Base-by-base conservation (phyloP, 1,139 yeast genomes). In the Casaregolazyma suthepensis region DNA sequence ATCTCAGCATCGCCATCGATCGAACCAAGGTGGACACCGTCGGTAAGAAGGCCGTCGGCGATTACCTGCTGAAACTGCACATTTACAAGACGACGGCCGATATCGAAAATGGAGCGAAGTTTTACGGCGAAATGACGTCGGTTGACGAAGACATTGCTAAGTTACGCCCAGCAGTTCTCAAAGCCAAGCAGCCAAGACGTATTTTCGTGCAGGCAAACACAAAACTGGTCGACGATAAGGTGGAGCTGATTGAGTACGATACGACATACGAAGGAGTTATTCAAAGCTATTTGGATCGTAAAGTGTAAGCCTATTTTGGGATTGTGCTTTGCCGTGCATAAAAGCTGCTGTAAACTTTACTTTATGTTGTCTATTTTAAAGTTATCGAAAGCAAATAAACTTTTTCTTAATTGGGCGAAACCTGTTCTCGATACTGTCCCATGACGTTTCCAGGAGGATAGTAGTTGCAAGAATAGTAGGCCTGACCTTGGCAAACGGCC, bases 181-280 rank as follows among this genome's bases (percentile, higher is more conserved):
- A 74, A 52, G 85, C 87, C 67, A 87, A 88, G 71, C 74, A 83
- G 59, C 95, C 96, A 57, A 79, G 96, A 67, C 85, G 83, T 68
- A 94, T 87, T 67, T 79, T 85, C 63, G 82, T 89, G 55, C 96
- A 89, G 71, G 88, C 89, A 38, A 89, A 89, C 69, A 85, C 94
- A 6, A 64, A 66, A 7, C 66, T 61, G 5, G 63, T 55, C 19
- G 75, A 68, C 13, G 71, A 66, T 15, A 75, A 70, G 22, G 82
- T 87, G 40, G 77, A 71, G 45, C 76, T 87, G 37, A 76, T 74
- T 57, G 95, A 87, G 65, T 89, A 89, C 63, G 85, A 81, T 20
- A 91, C 87, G 65, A 75, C 82, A n/a, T 82, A 82, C 61, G 74
- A 74, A 42, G 96, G 95, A 35, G 77, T 88, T 85, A 85, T 89